A percentile compares a stretch with the other conserved stretches of the same genome.
These are phyloP conservation scores for Aspergillus caelatus DNA, from an alignment of 2,329 filamentous ascomycete species.

Conservation along the genomic window DNA sequence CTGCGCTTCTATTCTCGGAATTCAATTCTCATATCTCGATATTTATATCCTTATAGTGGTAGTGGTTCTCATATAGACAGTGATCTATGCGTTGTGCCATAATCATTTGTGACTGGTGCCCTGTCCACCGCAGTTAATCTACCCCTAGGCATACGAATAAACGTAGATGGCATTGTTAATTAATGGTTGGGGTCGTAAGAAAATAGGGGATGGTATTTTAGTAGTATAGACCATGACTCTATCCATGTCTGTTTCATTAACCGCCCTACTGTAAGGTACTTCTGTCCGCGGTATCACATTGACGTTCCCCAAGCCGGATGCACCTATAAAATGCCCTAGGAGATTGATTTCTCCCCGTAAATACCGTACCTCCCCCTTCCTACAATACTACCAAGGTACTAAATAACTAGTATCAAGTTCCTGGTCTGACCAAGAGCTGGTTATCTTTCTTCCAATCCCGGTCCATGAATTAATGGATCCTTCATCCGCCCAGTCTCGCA, in stretches of 20 bases:
- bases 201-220: not conserved
- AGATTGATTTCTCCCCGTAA: not conserved
- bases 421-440: not conserved
- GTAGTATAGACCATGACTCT: not conserved
- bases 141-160: not conserved
- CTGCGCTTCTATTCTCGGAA: not conserved
- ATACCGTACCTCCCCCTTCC: not conserved
- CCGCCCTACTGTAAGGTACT: not conserved
- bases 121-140: not conserved
- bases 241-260: not conserved
- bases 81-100: not conserved
- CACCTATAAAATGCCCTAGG: not conserved
- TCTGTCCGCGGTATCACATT: not conserved
- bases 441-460: not conserved
- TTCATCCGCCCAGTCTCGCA: constrained; percentile 11
- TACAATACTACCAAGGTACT: too few relatives aligned
- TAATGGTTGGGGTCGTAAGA: not conserved
- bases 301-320: not conserved
- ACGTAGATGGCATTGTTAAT: not conserved
- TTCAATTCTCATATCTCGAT: not conserved
- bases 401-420: not conserved
- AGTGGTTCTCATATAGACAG: not conserved
- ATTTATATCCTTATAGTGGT: not conserved
- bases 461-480: constrained; percentile 2
- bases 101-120: not conserved